A percentile compares a stretch with the other conserved stretches of the same genome.
Conservation (phyloP, 306 rosid genomes). For the Dryas drummondii region DNA sequence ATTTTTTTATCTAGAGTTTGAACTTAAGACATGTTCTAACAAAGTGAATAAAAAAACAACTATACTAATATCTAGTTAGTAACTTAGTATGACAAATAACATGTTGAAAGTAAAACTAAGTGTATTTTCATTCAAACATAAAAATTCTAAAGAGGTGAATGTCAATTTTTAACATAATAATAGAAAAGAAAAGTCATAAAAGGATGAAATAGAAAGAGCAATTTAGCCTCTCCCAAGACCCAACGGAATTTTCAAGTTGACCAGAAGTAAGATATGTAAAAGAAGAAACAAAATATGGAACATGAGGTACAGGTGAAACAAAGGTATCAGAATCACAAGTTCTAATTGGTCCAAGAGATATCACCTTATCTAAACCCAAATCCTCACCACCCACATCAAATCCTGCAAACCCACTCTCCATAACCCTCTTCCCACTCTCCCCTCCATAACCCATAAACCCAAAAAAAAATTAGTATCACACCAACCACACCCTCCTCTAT, state of each 20-base stretch:
- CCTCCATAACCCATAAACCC: constrained; percentile 1
- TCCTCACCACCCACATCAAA: constrained; percentile 38
- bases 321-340: constrained; percentile 43
- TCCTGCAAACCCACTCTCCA: constrained; percentile 24
- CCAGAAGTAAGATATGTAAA: constrained; percentile 12
- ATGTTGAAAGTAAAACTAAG: too few relatives aligned
- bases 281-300: not conserved
- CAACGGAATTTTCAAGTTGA: not conserved
- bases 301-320: constrained; percentile 26
- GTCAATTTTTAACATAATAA: not conserved
- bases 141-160: too few relatives aligned
- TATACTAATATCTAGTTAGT: too few relatives aligned
- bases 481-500: not conserved
- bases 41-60: too few relatives aligned
- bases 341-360: constrained; percentile 52
- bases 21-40: too few relatives aligned
- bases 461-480: not conserved
- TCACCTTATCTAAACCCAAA: constrained; percentile 61
- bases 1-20: too few relatives aligned
- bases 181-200: not conserved
- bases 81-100: too few relatives aligned
- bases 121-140: too few relatives aligned
- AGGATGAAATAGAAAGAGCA: not conserved
- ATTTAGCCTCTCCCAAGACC: not conserved
- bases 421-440: not conserved